phyloP scores from a whole-genome alignment of 371 early-diverging fungal species.

The Mortierella polycephala region DNA sequence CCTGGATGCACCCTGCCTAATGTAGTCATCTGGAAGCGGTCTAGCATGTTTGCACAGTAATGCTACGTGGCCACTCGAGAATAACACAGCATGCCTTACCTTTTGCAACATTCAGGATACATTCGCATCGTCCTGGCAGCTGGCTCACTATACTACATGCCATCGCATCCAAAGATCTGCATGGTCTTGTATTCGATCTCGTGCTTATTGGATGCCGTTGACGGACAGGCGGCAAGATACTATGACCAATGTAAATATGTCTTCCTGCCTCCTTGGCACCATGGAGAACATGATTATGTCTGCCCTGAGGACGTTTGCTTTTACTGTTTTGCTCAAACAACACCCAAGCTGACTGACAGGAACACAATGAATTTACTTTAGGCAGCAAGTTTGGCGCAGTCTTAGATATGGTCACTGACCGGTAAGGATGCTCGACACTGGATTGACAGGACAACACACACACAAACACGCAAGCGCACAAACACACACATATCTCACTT shows the following conservation, averaged over 20 bases:
- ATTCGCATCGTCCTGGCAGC: conserved; percentile 84
- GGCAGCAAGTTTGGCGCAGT: conserved; percentile 96
- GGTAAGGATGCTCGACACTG: conserved; percentile 57
- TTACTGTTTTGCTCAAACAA: not conserved
- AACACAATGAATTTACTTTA: conserved; percentile 47
- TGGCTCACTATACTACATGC: conserved; percentile 80
- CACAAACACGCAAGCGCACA: not conserved
- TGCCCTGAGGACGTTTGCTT: not conserved
- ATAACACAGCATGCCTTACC: not conserved
- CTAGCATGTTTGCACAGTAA: too few species aligned
- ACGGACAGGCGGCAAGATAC: conserved; percentile 93
- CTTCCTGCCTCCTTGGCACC: not conserved
- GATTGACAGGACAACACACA: not conserved
- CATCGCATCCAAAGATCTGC: conserved; percentile 73
- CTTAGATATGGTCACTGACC: conserved; percentile 98
- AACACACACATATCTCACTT: too few species aligned
- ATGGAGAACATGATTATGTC: not conserved
- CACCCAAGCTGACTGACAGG: not conserved
- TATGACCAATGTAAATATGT: conserved; percentile 84
- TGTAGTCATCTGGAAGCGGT: too few species aligned
- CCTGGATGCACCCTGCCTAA: not conserved
- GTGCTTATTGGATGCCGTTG: conserved; percentile 93
- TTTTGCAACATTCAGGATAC: conserved; percentile 74
- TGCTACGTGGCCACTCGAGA: not conserved
- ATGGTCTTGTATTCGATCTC: conserved; percentile 86